Evolutionary conservation across 257 asterid genomes (phyloP).

Genomic region (Oldenlandia corymbosa): DNA sequence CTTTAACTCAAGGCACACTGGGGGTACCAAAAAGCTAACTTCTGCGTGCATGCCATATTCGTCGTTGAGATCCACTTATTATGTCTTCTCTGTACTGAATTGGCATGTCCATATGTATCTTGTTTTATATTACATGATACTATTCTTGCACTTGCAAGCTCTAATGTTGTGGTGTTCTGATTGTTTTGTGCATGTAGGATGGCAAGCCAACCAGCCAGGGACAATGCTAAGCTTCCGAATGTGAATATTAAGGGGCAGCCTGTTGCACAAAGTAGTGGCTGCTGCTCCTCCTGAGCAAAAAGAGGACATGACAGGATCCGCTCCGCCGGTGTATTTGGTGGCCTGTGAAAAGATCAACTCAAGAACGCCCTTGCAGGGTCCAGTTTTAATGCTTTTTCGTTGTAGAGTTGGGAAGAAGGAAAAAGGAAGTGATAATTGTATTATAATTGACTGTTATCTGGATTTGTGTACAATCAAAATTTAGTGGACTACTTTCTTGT

Average conservation of each 20-base stretch:
- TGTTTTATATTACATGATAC: too few species aligned
- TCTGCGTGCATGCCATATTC: too few species aligned
- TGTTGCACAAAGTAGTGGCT: conserved; percentile 38
- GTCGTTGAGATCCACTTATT: too few species aligned
- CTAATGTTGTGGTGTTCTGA: neutral
- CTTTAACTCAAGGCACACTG: too few species aligned
- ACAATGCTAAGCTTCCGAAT: conserved; percentile 34
- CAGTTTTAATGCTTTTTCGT: neutral
- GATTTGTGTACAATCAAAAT: too few species aligned
- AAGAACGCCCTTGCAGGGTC: neutral
- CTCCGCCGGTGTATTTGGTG: conserved; percentile 9
- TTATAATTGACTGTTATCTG: neutral
- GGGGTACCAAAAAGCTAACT: too few species aligned
- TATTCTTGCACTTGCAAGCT: too few species aligned
- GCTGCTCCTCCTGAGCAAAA: conserved; percentile 34
- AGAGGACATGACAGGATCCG: neutral
- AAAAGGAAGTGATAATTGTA: conserved; percentile 1
- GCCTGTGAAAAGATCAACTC: conserved; percentile 12
- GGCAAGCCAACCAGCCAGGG: conserved; percentile 46
- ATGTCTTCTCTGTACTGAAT: too few species aligned
- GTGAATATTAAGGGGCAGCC: conserved; percentile 49
- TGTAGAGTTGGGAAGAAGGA: neutral
- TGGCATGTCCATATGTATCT: too few species aligned
- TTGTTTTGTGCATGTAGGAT: conserved; percentile 26
- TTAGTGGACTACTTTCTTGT: too few species aligned